phyloP scores from a whole-genome alignment of 2,329 filamentous ascomycete genomes.

The Graphilbum ipis-grandicollis region DNA sequence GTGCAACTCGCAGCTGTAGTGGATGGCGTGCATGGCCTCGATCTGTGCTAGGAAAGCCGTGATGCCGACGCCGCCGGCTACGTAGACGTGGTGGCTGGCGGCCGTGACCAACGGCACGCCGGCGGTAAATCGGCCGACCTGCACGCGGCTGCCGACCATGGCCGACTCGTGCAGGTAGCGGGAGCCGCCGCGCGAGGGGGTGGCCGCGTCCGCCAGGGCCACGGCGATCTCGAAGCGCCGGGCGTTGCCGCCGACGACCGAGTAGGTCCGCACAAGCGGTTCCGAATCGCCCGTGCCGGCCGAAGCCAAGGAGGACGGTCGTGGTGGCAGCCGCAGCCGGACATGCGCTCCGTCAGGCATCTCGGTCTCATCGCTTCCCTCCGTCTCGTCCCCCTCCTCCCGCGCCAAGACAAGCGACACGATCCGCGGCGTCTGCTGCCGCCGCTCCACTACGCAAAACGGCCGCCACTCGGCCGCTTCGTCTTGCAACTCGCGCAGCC shows the following conservation, averaged over 20 bases:
- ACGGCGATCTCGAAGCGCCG: constrained; percentile 39
- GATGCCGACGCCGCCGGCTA: constrained; percentile 48
- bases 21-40: constrained; percentile 21
- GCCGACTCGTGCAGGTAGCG: constrained; percentile 34
- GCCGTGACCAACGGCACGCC: constrained; percentile 26
- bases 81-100: constrained; percentile 42
- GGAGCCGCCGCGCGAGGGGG: constrained; percentile 45
- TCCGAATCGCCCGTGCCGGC: no score
- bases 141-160: constrained; percentile 29
- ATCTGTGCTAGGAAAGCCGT: constrained; percentile 43
- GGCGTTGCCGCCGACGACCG: constrained; percentile 33
- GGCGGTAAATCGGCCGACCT: constrained; percentile 30
- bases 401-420: constrained; percentile 34
- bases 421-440: constrained; percentile 30
- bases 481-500: constrained; percentile 1
- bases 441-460: constrained; percentile 31
- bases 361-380: no score
- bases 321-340: constrained; percentile 33
- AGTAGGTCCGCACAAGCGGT: constrained; percentile 43
- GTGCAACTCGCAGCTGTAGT: constrained; percentile 36
- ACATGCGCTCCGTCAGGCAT: constrained; percentile 41
- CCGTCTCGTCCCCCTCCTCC: constrained; percentile 17
- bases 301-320: no score
- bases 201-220: constrained; percentile 23
- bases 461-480: constrained; percentile 19